Conservation (phyloP, 2,329 filamentous ascomycete species). For the Xylariaceae sp. region DNA sequence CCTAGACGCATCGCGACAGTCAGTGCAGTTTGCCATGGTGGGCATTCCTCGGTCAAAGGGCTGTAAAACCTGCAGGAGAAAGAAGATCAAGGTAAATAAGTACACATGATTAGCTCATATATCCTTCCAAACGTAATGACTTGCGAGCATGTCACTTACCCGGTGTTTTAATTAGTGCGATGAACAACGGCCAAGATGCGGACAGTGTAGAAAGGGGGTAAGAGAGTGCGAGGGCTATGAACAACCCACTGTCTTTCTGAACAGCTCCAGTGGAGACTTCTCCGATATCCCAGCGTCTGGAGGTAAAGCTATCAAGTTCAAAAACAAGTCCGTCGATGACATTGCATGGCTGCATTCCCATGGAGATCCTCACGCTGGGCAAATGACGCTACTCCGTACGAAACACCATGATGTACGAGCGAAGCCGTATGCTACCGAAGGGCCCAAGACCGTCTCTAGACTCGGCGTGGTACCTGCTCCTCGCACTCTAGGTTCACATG, state of each 20-base stretch:
- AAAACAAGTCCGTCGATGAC: slow-evolving; percentile 1
- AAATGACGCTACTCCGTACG: background rate
- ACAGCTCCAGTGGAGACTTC: slow-evolving; percentile 16
- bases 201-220: slow-evolving; percentile 20
- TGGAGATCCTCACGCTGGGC: background rate
- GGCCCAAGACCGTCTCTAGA: slow-evolving; percentile 1
- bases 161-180: slow-evolving; percentile 14
- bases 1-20: background rate
- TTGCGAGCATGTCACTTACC: background rate
- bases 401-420: background rate
- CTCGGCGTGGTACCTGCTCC: slow-evolving; percentile 1
- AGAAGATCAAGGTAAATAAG: slow-evolving; percentile 21
- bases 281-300: background rate
- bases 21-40: slow-evolving; percentile 12
- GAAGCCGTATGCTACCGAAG: slow-evolving; percentile 2
- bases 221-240: slow-evolving; percentile 21
- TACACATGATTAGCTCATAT: background rate
- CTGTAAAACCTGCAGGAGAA: slow-evolving; percentile 21
- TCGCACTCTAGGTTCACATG: slow-evolving; percentile 7
- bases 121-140: background rate
- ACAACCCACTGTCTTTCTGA: slow-evolving; percentile 15
- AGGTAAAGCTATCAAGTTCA: background rate
- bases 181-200: slow-evolving; percentile 17
- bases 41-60: slow-evolving; percentile 20
- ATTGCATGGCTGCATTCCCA: slow-evolving; percentile 4